A percentile compares a stretch with the other conserved stretches of the same genome.
These are phyloP conservation scores for Stephania cephalantha DNA, from an alignment of 164 flowering plant genomes.

Conservation along the genomic window DNA sequence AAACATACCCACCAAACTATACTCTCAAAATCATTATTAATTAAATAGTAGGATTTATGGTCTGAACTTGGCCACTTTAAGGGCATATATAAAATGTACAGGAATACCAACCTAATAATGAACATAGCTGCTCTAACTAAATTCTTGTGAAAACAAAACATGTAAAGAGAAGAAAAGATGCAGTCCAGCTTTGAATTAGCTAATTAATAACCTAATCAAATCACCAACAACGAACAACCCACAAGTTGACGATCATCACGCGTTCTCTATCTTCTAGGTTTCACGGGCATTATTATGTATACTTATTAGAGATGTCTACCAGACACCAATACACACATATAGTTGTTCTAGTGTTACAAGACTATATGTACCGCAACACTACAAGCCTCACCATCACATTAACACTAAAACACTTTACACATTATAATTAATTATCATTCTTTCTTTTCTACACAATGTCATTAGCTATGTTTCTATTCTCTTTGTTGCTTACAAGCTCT, in stretches of 20 bases:
- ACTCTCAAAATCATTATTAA: no score
- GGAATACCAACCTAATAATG: no score
- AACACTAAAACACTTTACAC: background rate
- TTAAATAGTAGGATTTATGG: no score
- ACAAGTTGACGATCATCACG: background rate
- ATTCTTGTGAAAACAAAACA: background rate
- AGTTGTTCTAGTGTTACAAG: background rate
- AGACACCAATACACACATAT: no score
- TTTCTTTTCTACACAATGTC: background rate
- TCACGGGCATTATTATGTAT: background rate
- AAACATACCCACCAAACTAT: no score
- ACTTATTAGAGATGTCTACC: no score
- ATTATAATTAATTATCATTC: background rate
- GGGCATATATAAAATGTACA: no score
- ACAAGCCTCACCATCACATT: background rate
- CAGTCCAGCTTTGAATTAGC: background rate
- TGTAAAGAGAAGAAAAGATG: background rate
- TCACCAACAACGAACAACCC: background rate
- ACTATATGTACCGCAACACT: background rate
- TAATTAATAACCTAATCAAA: background rate
- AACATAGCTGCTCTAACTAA: no score
- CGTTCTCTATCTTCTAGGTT: background rate
- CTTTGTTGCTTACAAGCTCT: background rate
- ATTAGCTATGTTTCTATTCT: background rate
- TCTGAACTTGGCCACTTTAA: no score